A percentile compares a stretch with the other conserved stretches of the same genome.
Conservation (phyloP, 768 basidiomycete genomes). For the Daedalea quercina region DNA sequence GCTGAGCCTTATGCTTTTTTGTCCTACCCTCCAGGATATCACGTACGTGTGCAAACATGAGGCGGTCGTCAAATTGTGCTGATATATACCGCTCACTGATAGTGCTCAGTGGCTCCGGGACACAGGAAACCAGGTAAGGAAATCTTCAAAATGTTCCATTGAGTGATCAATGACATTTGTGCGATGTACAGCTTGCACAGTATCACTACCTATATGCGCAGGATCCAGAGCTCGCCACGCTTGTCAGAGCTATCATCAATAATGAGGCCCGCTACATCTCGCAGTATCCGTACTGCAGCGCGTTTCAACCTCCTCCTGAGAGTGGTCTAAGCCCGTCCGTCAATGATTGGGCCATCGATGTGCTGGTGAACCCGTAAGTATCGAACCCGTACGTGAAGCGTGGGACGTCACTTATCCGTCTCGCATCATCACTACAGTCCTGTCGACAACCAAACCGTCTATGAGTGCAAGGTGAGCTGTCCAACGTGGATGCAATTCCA, state of each 20-base stretch:
- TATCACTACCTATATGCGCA: conserved; percentile 52
- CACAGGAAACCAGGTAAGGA: conserved; percentile 67
- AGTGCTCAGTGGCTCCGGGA: conserved; percentile 84
- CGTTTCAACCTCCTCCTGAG: conserved; percentile 77
- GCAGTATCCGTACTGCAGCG: conserved; percentile 71
- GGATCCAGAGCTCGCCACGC: conserved; percentile 51
- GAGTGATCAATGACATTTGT: not conserved
- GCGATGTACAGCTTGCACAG: conserved; percentile 51
- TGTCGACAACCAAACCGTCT: conserved; percentile 62
- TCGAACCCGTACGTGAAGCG: too few relatives aligned
- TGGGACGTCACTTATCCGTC: too few relatives aligned
- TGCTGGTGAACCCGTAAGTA: conserved; percentile 68
- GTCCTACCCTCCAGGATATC: conserved; percentile 64
- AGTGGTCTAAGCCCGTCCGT: conserved; percentile 56
- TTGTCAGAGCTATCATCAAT: conserved; percentile 79
- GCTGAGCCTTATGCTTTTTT: too few relatives aligned
- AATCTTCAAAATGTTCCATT: conserved; percentile 1
- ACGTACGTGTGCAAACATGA: conserved; percentile 40
- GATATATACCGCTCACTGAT: not conserved
- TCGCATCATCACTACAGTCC: too few relatives aligned
- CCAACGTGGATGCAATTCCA: too few relatives aligned
- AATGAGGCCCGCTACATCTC: conserved; percentile 71
- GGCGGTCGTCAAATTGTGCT: conserved; percentile 1
- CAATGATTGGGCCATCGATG: conserved; percentile 65
- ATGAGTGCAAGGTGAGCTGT: conserved; percentile 67